Base-by-base conservation (phyloP, 2,329 filamentous ascomycete genomes). In the Alternaria hordeiaustralica region DNA sequence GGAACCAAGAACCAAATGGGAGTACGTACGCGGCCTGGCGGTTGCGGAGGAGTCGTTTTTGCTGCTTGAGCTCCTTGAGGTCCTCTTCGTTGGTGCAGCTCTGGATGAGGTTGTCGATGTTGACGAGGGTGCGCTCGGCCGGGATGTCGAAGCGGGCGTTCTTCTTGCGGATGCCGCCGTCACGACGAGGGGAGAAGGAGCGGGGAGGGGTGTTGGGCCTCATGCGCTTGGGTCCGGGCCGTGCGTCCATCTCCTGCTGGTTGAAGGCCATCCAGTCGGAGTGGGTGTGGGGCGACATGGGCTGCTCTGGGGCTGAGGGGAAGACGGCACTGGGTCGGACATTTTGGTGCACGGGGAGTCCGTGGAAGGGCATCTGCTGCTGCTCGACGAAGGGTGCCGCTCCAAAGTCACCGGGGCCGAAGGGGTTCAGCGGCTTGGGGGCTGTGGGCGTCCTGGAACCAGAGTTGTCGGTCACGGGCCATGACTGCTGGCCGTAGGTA, bases 81-180 rank as follows among this genome's bases (percentile, higher is more conserved):
- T 97, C 91, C 70, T 96, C 90, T 76, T 98, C 95, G 80, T 96
- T 91, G 60, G 89, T 93, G 36, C 93, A 95, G 81, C 93, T 90
- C 57, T 90, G 87, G 81, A 99, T 98, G 76, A 98, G 87, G 65
- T 93, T 87, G 80, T 99, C 96, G 82, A 99, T 98, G 83, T 96
- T 98, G 85, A 88, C 90, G 72, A 99, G 88, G 76, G 94, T 98
- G 66, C 94, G 89, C 83, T 97, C 96, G 47, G 92, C 90, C 10
- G 96, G 96, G 71, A 99, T 99, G 77, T 98, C 95, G 81, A 98
- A 97, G 71, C 95, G 92, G 69, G 94, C 94, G 77, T 98, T 99
- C 91, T 98, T 98, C 89, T 99, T 99, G 75, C 96, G 89, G 81
- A 98, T 96, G 65, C 96, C 93, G 72, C 96, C 94, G 60, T 93